Evolutionary conservation across 2,329 filamentous ascomycete species (phyloP).

Genomic region (Nemania bipapillata): DNA sequence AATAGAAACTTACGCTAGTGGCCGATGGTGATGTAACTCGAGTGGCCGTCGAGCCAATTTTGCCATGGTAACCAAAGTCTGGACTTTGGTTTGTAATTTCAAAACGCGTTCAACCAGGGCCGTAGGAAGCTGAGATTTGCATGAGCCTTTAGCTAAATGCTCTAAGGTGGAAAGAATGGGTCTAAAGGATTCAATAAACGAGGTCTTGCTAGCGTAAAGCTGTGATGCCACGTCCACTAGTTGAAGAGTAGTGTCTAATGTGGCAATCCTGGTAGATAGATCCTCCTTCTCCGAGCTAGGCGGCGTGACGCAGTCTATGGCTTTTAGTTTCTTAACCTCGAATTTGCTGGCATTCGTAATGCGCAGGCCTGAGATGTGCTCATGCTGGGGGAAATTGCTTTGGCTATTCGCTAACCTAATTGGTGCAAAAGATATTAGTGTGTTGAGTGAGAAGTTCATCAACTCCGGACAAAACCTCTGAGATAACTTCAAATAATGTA

Average conservation of each 20-base stretch:
- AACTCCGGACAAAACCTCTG: conserved; percentile 92
- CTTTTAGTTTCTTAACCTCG: conserved; percentile 64
- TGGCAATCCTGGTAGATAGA: conserved; percentile 59
- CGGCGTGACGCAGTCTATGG: conserved; percentile 65
- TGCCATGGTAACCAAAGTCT: conserved; percentile 68
- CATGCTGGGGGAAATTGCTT: conserved; percentile 71
- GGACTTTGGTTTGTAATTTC: conserved; percentile 60
- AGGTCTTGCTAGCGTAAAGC: conserved; percentile 76
- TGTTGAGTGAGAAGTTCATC: conserved; percentile 82
- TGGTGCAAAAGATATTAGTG: conserved; percentile 74
- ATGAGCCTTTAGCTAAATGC: conserved; percentile 68
- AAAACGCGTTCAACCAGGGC: conserved; percentile 55
- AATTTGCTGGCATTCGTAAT: conserved; percentile 58
- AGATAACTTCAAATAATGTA: conserved; percentile 84
- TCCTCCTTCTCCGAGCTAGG: conserved; percentile 52
- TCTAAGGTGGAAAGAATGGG: conserved; percentile 69
- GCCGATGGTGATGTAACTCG: conserved; percentile 87
- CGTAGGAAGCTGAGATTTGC: conserved; percentile 62
- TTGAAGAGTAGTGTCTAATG: conserved; percentile 70
- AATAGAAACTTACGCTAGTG: conserved; percentile 66
- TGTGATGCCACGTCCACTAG: conserved; percentile 76
- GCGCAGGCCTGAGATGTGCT: conserved; percentile 63
- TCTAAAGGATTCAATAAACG: conserved; percentile 82
- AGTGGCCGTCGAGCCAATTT: conserved; percentile 78
- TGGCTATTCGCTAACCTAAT: conserved; percentile 57